phyloP scores from a whole-genome alignment of 2,329 filamentous ascomycete species.

The Beauveria asiatica region DNA sequence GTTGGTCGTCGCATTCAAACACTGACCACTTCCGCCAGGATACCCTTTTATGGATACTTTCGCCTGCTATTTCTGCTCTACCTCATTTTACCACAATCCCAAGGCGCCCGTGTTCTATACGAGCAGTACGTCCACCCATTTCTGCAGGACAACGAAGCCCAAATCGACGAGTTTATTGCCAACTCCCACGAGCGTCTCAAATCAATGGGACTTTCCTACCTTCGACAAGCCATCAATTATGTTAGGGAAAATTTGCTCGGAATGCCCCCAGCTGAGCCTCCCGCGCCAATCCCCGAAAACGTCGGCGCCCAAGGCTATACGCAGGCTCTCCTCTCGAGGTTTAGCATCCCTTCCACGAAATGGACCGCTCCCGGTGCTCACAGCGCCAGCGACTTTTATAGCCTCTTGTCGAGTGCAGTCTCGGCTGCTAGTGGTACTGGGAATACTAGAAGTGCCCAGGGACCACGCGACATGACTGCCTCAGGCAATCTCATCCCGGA shows the following conservation, averaged over 20 bases:
- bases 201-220: conserved; percentile 65
- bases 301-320: conserved; percentile 55
- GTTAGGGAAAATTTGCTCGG: conserved; percentile 74
- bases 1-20: background rate
- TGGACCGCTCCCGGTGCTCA: conserved; percentile 39
- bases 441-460: conserved; percentile 20
- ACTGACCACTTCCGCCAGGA: conserved; percentile 35
- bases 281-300: conserved; percentile 32
- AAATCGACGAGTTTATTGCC: conserved; percentile 87
- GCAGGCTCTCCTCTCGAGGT: conserved; percentile 73
- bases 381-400: conserved; percentile 61
- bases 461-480: conserved; percentile 17
- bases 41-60: conserved; percentile 91
- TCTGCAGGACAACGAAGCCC: conserved; percentile 73
- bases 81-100: conserved; percentile 94
- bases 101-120: conserved; percentile 82
- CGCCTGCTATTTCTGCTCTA: conserved; percentile 83
- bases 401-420: conserved; percentile 66
- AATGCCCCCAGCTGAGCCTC: conserved; percentile 47
- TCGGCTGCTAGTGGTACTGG: conserved; percentile 47
- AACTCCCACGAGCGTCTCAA: conserved; percentile 70
- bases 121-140: conserved; percentile 80
- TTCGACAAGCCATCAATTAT: conserved; percentile 62
- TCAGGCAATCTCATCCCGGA: conserved; percentile 62
- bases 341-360: conserved; percentile 68